Conservation (phyloP, 768 basidiomycete species). For the Boletus vermiculosoides region DNA sequence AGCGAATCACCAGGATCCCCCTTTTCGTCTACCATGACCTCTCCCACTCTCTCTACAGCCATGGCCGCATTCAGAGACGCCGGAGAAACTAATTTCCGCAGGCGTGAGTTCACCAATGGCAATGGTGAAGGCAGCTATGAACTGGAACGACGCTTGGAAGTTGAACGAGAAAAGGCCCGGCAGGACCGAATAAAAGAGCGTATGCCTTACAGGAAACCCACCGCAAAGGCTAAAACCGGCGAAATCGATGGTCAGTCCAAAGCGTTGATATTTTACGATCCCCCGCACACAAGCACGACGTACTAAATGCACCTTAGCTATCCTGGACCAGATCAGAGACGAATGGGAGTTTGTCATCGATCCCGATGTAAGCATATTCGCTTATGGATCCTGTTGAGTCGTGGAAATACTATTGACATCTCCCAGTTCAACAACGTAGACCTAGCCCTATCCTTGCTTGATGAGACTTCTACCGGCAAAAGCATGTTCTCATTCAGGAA, state of each 20-base stretch:
- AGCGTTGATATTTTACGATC: not conserved
- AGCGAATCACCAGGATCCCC: constrained; percentile 19
- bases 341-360: constrained; percentile 90
- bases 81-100: constrained; percentile 44
- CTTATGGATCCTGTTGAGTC: not conserved
- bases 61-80: constrained; percentile 72
- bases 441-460: constrained; percentile 85
- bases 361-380: constrained; percentile 57
- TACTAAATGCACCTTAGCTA: constrained; percentile 44
- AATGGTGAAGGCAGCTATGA: constrained; percentile 56
- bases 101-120: constrained; percentile 52
- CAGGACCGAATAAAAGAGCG: constrained; percentile 71
- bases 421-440: constrained; percentile 90
- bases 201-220: constrained; percentile 54
- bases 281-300: not conserved
- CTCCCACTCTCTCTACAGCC: constrained; percentile 51
- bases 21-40: constrained; percentile 36
- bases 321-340: constrained; percentile 81
- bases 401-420: constrained; percentile 8
- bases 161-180: constrained; percentile 60
- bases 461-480: constrained; percentile 69
- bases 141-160: constrained; percentile 56
- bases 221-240: constrained; percentile 60
- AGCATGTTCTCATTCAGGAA: constrained; percentile 73
- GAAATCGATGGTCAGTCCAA: constrained; percentile 79